Evolutionary conservation across 2,329 filamentous ascomycete species (phyloP), one percentile per base, ranked within the genome.

Genomic region (Aspergillus pseudonomiae): DNA sequence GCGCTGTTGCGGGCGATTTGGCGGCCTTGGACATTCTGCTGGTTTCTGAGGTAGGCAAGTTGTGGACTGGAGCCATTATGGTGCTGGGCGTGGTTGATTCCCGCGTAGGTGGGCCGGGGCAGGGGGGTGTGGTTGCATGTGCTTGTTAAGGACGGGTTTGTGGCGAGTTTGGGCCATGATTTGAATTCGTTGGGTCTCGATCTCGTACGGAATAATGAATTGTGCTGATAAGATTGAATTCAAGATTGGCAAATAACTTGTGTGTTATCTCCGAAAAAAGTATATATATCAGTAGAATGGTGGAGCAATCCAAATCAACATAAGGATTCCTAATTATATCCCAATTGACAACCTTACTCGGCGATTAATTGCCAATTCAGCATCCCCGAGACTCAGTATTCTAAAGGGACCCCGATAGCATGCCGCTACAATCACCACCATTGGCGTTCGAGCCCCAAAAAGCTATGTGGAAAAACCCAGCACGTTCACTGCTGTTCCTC

Each of bases 1-100:
- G 57, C 45, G 12, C 43, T 30, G 43, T 59, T 45, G 45, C 30
- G 57, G 10, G 57, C 57, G 3, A 59, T 59, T 36, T 59, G 57
- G 16, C 32, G 30, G 3, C 57, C 57, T 36, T 59, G 57, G 5
- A 30, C 45, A 19, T 50, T 48, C 16, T 59, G 57, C 30, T 59
- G 57, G 45, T 19, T 59, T 32, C 28, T 26, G 28, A 59, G 41
- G 26, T 59, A 45, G 2, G 28, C 19, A 11, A 59, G 16, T 2
- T 30, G 50, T 9, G 26, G 50, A 19, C n/a, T 32, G 26, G 50
- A n/a, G 50, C 6, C 14, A 34, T 45, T 36, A n/a, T 32, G 57
- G n/a, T 52, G 28, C 10, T 59, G 57, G 7, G 26, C 45, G 57
- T 4, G 57, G 57, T 41, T 59, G 57, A 32, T 26, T 39, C 16